Evolutionary conservation across 2,329 filamentous ascomycete species (phyloP).

Genomic region (Tolypocladium nubicola): DNA sequence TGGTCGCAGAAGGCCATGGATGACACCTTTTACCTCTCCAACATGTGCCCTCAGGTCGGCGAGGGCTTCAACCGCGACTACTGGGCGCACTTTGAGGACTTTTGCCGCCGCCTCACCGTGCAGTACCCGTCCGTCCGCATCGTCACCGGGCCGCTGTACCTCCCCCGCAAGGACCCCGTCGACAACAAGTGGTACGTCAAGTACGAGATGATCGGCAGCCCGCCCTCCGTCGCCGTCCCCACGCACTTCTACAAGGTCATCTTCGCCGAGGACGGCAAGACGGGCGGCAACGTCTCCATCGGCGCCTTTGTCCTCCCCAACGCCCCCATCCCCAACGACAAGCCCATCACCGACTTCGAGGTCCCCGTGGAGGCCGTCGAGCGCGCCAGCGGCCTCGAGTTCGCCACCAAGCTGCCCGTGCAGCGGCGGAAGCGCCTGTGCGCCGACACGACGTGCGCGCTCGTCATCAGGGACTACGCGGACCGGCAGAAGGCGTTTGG

Average conservation of each 20-base stretch:
- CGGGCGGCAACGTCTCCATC: slow-evolving; percentile 67
- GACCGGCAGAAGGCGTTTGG: slow-evolving; percentile 49
- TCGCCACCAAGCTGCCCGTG: slow-evolving; percentile 67
- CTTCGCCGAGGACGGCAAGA: slow-evolving; percentile 74
- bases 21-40: slow-evolving; percentile 82
- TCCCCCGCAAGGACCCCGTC: slow-evolving; percentile 67
- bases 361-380: slow-evolving; percentile 90
- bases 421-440: slow-evolving; percentile 71
- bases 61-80: slow-evolving; percentile 99
- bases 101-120: slow-evolving; percentile 73
- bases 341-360: slow-evolving; percentile 84
- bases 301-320: slow-evolving; percentile 95
- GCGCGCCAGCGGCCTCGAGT: slow-evolving; percentile 84
- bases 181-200: slow-evolving; percentile 93
- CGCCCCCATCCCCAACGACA: slow-evolving; percentile 75
- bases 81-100: slow-evolving; percentile 98
- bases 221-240: slow-evolving; percentile 88
- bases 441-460: slow-evolving; percentile 71
- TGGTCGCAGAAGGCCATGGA: slow-evolving; percentile 94
- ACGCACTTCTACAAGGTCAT: slow-evolving; percentile 99
- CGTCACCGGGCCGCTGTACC: slow-evolving; percentile 87
- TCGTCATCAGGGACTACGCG: slow-evolving; percentile 72
- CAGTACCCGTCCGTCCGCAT: slow-evolving; percentile 81
- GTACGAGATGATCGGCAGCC: slow-evolving; percentile 92
- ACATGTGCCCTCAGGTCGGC: slow-evolving; percentile 98